phyloP scores from a whole-genome alignment of 2,329 filamentous ascomycete species.

The Colletotrichum neosansevieriae region DNA sequence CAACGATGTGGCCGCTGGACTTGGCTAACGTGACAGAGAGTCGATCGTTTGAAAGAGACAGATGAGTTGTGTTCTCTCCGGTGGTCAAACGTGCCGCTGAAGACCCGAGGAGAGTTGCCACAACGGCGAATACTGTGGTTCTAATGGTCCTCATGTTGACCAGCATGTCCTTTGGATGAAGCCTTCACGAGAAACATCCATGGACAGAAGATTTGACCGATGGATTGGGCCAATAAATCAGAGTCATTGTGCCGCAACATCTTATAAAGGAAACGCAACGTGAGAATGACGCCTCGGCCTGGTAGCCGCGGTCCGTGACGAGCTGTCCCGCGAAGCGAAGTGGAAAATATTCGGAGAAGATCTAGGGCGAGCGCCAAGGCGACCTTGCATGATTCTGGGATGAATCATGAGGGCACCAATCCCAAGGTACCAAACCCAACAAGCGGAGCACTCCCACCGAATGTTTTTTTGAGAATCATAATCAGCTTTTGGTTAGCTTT shows the following conservation, averaged over 20 bases:
- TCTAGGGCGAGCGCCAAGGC: conserved; percentile 12
- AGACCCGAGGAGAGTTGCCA: background rate
- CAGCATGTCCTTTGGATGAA: no score
- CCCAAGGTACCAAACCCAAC: background rate
- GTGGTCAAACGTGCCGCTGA: conserved; percentile 11
- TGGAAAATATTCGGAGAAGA: conserved; percentile 16
- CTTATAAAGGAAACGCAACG: no score
- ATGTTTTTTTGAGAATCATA: no score
- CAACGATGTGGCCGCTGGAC: conserved; percentile 50
- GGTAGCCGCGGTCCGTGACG: no score
- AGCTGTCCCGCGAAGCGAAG: conserved; percentile 8
- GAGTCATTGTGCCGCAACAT: no score
- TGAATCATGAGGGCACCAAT: conserved; percentile 25
- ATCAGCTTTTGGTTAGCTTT: no score
- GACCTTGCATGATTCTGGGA: background rate
- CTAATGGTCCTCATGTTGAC: background rate
- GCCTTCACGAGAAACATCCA: no score
- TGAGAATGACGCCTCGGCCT: no score
- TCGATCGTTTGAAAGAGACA: conserved; percentile 53
- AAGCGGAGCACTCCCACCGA: no score
- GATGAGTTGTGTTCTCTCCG: conserved; percentile 48
- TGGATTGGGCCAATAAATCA: no score
- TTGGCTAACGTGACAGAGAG: conserved; percentile 53
- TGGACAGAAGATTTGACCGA: no score
- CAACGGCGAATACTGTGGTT: background rate